A percentile compares a stretch with the other conserved stretches of the same genome.
phyloP scores from a whole-genome alignment of 2,329 filamentous ascomycete species.

The Leptographium lundbergii region DNA sequence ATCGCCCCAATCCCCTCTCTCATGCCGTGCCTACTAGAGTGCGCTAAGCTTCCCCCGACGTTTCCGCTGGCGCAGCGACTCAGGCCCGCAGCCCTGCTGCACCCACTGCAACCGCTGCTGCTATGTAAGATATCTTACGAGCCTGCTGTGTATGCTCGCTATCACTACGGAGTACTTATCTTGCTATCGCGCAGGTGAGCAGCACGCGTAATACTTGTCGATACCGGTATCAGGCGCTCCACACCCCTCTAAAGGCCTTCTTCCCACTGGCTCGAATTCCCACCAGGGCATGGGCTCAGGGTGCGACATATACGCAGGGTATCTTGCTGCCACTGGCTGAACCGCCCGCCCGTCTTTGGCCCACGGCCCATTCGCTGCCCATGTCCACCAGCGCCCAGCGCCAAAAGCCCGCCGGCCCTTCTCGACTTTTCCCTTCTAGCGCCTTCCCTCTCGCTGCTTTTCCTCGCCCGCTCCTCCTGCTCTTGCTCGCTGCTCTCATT shows the following conservation, averaged over 20 bases:
- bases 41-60: not conserved
- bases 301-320: not conserved
- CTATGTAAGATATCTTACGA: too few species aligned
- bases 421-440: not conserved
- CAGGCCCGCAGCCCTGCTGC: not conserved
- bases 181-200: not conserved
- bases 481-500: not conserved
- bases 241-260: not conserved
- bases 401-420: not conserved
- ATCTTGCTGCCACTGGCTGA: not conserved
- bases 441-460: not conserved
- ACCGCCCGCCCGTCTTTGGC: constrained; percentile 19
- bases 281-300: not conserved
- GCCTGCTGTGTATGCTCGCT: too few species aligned
- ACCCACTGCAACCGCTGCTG: too few species aligned
- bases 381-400: not conserved
- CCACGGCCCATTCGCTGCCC: constrained; percentile 17
- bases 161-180: too few species aligned
- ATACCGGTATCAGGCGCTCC: not conserved
- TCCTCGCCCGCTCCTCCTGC: not conserved
- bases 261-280: not conserved
- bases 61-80: not conserved
- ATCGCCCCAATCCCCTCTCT: too few species aligned
- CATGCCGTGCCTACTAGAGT: not conserved
- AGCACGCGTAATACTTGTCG: too few species aligned